These are phyloP conservation scores for Trichosanthes truncata DNA, from an alignment of 306 rosid genomes.

Conservation along the genomic window DNA sequence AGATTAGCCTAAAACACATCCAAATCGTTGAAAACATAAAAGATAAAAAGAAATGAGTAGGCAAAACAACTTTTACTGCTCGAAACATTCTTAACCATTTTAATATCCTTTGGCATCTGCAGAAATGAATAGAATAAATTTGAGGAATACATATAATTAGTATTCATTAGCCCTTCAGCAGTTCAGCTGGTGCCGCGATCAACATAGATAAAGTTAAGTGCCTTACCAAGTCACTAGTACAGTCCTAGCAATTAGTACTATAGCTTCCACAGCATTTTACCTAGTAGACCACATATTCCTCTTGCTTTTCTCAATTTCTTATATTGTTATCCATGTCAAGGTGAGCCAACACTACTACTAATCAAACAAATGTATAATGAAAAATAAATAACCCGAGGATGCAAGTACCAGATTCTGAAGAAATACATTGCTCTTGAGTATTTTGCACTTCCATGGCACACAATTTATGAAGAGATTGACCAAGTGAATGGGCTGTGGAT, in stretches of 20 bases:
- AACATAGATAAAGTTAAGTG: background rate
- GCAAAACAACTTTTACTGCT: background rate
- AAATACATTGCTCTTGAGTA: constrained; percentile 25
- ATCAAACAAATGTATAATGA: background rate
- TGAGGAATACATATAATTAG: background rate
- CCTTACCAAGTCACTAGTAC: background rate
- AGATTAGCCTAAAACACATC: background rate
- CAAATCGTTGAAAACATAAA: background rate
- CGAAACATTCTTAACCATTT: background rate
- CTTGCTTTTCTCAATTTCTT: background rate
- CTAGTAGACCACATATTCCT: background rate
- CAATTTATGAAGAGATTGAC: constrained; percentile 16
- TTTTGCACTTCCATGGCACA: constrained; percentile 16
- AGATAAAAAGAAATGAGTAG: background rate
- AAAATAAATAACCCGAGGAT: background rate
- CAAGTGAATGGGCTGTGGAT: constrained; percentile 11
- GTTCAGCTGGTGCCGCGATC: background rate
- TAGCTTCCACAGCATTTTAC: background rate
- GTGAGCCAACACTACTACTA: background rate
- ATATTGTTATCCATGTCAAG: background rate
- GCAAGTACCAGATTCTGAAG: constrained; percentile 34
- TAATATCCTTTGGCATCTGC: background rate
- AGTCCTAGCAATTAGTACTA: background rate
- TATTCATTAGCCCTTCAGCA: background rate
- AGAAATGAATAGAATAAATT: background rate